phyloP scores from a whole-genome alignment of 2,329 filamentous ascomycete genomes.

The Colletotrichum higginsianum region DNA sequence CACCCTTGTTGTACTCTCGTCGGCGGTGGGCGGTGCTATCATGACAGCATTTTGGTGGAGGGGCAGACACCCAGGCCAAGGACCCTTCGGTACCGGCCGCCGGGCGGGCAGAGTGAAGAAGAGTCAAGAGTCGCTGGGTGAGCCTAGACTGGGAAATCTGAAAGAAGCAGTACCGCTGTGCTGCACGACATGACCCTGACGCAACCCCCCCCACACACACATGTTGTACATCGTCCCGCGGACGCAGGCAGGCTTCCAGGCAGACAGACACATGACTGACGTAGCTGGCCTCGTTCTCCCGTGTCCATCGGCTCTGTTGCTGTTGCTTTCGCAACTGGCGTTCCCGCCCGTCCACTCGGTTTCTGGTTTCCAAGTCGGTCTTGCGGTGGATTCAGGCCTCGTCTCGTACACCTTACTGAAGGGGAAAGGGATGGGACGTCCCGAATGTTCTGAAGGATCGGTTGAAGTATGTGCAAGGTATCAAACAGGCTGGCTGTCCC shows the following conservation, averaged over 20 bases:
- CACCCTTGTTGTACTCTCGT: conserved; percentile 7
- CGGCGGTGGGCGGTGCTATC: conserved; percentile 32
- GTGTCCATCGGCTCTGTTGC: conserved; percentile 8
- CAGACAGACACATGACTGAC: conserved; percentile 34
- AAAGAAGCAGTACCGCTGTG: conserved; percentile 9
- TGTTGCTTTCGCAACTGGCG: conserved; percentile 6
- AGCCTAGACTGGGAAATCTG: not conserved
- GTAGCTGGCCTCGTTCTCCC: conserved; percentile 31
- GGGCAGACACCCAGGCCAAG: conserved; percentile 13
- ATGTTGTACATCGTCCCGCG: conserved; percentile 19
- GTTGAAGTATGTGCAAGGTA: conserved; percentile 22
- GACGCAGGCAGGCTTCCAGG: conserved; percentile 34
- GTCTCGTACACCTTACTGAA: not conserved
- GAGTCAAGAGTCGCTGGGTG: not conserved
- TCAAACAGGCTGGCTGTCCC: not conserved
- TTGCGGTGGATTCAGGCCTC: conserved; percentile 13
- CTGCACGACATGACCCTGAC: conserved; percentile 38
- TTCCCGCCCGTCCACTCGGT: not conserved
- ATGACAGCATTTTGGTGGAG: conserved; percentile 25
- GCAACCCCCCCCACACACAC: conserved; percentile 20
- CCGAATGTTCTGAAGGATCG: conserved; percentile 17
- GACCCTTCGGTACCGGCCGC: conserved; percentile 29
- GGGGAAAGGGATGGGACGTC: conserved; percentile 14
- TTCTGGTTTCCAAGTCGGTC: conserved; percentile 10
- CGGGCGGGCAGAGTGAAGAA: conserved; percentile 10